Base-by-base conservation (phyloP, 2,329 filamentous ascomycete genomes). In the Xylaria sp. region DNA sequence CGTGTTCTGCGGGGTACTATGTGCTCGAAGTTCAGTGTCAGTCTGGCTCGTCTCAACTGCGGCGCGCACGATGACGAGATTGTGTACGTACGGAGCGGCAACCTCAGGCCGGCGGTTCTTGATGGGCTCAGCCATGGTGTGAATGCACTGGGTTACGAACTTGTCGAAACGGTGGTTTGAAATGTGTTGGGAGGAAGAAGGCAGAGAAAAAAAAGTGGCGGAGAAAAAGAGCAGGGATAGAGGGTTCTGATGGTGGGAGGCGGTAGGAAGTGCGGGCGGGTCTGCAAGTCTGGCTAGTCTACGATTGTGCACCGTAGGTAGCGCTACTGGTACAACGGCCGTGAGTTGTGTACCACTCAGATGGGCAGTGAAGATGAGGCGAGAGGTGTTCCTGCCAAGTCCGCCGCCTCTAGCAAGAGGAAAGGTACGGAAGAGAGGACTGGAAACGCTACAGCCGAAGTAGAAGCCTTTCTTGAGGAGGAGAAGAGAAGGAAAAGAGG, bases 1-100 rank as follows among this genome's bases (percentile, higher is more conserved):
- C 60, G 95, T 99, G 84, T 99, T 99, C 82, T 99, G 95, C 75
- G 95, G 95, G 76, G 95, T 99, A 75, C 95, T 98, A 79, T 72
- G 75, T 74, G 75, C n/a, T 77, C 65, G 66, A 77, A 71, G 78
- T 73, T 76, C 75, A 74, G 57, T 14, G 60, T 67, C 53, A 67
- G 74, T 70, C 65, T 69, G 72, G 68, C 66, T 68, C 57, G 63
- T 58, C 53, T 54, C 58, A 60, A 62, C 55, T 40, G 28, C 47
- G 40, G 17, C 46, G 50, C 49, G 42, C 61, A 63, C 46, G 45
- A 40, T 31, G 43, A 57, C 52, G 63, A 71, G 64, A 71, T 63
- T 57, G 63, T 63, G 46, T 58, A 85, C 85, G 79, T 79, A 88
- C 85, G 85, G 85, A 71, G 85, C 85, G 77, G 80, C 76, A 73